Base-by-base conservation (phyloP, 1,284 basidiomycete genomes). In the Ustilago nuda region DNA sequence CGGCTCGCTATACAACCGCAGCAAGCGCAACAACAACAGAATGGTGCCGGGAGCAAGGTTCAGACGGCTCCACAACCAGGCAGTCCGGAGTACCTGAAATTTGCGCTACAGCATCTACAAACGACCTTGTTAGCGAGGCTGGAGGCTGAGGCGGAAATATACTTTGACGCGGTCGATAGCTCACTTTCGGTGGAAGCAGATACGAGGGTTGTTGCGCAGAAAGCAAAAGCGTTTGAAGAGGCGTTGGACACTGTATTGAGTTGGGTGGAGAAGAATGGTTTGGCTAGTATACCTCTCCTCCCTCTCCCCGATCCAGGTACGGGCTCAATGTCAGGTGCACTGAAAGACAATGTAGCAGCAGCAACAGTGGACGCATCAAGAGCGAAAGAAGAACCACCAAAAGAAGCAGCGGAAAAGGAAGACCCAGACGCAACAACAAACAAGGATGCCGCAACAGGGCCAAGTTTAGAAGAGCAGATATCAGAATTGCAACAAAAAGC, bases 231-330 rank as follows among this genome's bases (percentile, higher is more conserved):
- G 2, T 65, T 71, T n/a, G 11, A 62, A 17, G 1, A 23, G 3
- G 60, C 73, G 2, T 33, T 76, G n/a, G 52, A 53, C 7, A 32
- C 17, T 2, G 55, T 65, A 13, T 19, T 71, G 17, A 6, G 9
- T 0, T 68, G 54, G 45, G 12, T 76, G 32, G 73, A 76, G 36
- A 67, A 76, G 35, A 67, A 67, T n/a, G 73, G 73, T 0, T 33
- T 76, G 23, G 73, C 73, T 1, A 66, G 58, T 35, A 55, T 76
- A 2, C 67, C 73, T 1, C 35, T 70, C 1, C 32, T 63, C 1
- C 56, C 62, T 0, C 39, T 62, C 12, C 41, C 13, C 32, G 41
- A 23, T 13, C 36, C 12, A 0, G 23, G 23, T 27, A 27, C 23
- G 3, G 23, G 23, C 23, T 27, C 23, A 27, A 27, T 3, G 23